Conservation (phyloP, 192 early-diverging fungal species). For the Mortierella claussenii region DNA sequence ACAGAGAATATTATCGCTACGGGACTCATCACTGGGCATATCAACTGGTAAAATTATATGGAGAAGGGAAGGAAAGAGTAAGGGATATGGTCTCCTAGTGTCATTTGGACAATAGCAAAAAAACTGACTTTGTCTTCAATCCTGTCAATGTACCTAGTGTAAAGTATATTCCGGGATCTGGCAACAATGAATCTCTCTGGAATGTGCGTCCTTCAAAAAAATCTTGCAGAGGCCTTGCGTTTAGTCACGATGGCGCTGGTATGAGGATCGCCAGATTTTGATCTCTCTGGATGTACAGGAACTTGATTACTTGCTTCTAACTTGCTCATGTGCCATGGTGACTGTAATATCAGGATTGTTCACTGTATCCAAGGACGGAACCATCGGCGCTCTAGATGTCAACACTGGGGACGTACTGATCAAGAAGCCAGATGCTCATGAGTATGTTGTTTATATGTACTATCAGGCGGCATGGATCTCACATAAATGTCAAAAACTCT, state of each 20-base stretch:
- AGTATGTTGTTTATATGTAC: constrained; percentile 62
- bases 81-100: too few relatives aligned
- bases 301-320: neutral
- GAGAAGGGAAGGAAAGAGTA: too few relatives aligned
- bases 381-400: constrained; percentile 82
- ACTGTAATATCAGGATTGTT: constrained; percentile 65
- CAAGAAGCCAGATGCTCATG: constrained; percentile 85
- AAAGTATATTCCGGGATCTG: constrained; percentile 31
- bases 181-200: constrained; percentile 61
- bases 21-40: constrained; percentile 78
- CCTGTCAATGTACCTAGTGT: too few relatives aligned
- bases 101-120: too few relatives aligned
- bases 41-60: constrained; percentile 76
- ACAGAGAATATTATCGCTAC: constrained; percentile 70
- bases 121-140: too few relatives aligned
- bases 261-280: neutral
- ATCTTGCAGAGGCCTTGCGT: constrained; percentile 87
- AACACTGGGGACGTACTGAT: constrained; percentile 76
- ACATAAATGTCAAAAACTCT: too few relatives aligned
- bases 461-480: too few relatives aligned
- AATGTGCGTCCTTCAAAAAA: constrained; percentile 76
- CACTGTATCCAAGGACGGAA: constrained; percentile 87
- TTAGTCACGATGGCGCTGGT: constrained; percentile 80
- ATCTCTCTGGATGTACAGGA: too few relatives aligned
- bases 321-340: constrained; percentile 3